Evolutionary conservation across 2,329 filamentous ascomycete genomes (phyloP).

Genomic region (Verruconis gallopava): DNA sequence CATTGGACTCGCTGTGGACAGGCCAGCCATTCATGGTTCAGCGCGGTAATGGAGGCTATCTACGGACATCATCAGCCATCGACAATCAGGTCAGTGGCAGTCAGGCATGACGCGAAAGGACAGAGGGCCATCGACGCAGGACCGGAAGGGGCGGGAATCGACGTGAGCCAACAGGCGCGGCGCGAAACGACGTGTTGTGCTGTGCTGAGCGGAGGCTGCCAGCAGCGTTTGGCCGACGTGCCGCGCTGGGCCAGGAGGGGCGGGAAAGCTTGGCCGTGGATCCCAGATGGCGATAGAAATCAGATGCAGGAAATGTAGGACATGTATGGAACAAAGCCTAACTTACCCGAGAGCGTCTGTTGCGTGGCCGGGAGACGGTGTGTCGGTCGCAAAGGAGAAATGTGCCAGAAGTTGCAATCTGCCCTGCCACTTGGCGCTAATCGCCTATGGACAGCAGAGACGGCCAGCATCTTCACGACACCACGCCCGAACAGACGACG

Average conservation of each 20-base stretch:
- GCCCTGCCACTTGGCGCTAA: not conserved
- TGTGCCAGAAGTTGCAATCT: not conserved
- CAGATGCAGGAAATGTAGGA: not conserved
- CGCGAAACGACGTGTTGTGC: not conserved
- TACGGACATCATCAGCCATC: not conserved
- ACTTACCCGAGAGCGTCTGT: not conserved
- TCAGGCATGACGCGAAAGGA: not conserved
- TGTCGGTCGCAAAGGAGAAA: not conserved
- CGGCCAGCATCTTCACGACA: too few species aligned
- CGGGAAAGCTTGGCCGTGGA: not conserved
- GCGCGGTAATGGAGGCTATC: not conserved
- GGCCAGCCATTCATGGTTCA: not conserved
- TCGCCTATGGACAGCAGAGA: too few species aligned
- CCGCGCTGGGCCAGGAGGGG: not conserved
- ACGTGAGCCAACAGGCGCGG: too few species aligned
- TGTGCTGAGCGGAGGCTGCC: too few species aligned
- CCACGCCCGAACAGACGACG: too few species aligned
- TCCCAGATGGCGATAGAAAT: not conserved
- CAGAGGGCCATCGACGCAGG: not conserved
- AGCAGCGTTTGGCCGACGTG: too few species aligned
- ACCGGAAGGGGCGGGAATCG: not conserved
- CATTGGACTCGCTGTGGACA: not conserved
- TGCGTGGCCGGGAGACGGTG: not conserved
- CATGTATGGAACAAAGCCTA: conserved; percentile 1
- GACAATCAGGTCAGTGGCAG: not conserved